Base-by-base conservation (phyloP, 1,284 basidiomycete species). In the Boletus mariae region DNA sequence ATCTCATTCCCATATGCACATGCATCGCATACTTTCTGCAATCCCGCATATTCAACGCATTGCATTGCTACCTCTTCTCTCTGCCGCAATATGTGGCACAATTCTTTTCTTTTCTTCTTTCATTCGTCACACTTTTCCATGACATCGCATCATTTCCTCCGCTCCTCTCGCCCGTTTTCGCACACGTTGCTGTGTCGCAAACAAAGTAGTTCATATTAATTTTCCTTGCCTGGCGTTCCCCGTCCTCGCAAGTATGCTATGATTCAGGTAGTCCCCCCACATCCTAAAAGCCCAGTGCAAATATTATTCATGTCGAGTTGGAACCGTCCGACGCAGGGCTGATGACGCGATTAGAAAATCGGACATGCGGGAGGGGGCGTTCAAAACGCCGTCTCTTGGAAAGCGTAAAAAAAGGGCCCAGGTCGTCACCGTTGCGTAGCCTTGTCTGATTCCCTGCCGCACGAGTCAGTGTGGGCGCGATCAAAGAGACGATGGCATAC, bases 1-100 rank as follows among this genome's bases (percentile, higher is more conserved):
- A n/a, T n/a, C n/a, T n/a, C n/a, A n/a, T 54, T 40, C 37, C 32
- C 56, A 51, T 51, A 52, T 56, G 29, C 56, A 53, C 55, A 58
- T 67, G 65, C 53, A 69, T 55, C 34, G 49, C 62, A 61, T 57
- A 52, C 53, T 45, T 49, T 56, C 56, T 53, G 32, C 62, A 60
- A 56, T 42, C 35, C n/a, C 35, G 57, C 66, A 67, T 60, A 57
- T 54, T 45, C 63, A 58, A 63, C 64, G 42, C 64, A 71, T 55
- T 45, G 47, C 55, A 66, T 52, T 51, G 52, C 46, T 54, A 55
- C 53, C 41, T 43, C 50, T 57, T n/a, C 9, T 56, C 40, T 51
- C 56, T 54, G 50, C 60, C 45, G 47, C 42, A 50, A 54, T 53
- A 55, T 42, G 53, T 43, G 38, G 59, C 57, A 49, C 55, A 53